phyloP scores from a whole-genome alignment of 1,284 basidiomycete species.

The Cerioporus squamosus region DNA sequence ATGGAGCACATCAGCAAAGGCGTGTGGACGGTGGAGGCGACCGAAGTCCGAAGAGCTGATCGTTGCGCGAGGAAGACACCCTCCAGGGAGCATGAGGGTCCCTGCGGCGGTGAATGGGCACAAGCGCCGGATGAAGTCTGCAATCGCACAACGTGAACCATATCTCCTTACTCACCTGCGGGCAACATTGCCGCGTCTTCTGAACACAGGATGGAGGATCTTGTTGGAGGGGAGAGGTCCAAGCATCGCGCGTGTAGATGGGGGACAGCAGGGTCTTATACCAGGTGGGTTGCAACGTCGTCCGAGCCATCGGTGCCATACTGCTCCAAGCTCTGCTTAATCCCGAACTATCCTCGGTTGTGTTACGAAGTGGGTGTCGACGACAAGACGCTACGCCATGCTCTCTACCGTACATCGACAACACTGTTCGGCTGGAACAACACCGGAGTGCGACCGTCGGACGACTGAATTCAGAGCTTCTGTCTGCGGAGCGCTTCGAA shows the following conservation, averaged over 20 bases:
- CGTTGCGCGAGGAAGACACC: too few species aligned
- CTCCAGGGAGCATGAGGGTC: too few species aligned
- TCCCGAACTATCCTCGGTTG: conserved; percentile 12
- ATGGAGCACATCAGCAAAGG: too few species aligned
- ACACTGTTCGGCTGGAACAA: conserved; percentile 14
- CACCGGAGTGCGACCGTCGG: conserved; percentile 25
- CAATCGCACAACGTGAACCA: too few species aligned
- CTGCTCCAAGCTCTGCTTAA: conserved; percentile 5
- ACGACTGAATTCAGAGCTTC: conserved; percentile 12
- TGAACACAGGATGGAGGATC: not conserved
- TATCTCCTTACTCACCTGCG: too few species aligned
- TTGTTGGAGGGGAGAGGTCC: not conserved
- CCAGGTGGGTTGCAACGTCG: not conserved
- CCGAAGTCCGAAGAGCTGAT: too few species aligned
- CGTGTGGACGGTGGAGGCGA: too few species aligned
- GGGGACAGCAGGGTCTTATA: not conserved
- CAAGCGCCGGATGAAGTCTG: not conserved
- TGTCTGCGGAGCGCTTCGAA: conserved; percentile 3
- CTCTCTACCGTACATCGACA: not conserved
- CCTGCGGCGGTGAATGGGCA: not conserved
- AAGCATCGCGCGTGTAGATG: not conserved
- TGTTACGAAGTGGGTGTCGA: not conserved
- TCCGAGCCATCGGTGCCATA: not conserved
- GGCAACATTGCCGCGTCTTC: too few species aligned
- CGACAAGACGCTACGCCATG: not conserved